phyloP scores from a whole-genome alignment of 768 basidiomycete species.

The Guyanaporus albipodus region DNA sequence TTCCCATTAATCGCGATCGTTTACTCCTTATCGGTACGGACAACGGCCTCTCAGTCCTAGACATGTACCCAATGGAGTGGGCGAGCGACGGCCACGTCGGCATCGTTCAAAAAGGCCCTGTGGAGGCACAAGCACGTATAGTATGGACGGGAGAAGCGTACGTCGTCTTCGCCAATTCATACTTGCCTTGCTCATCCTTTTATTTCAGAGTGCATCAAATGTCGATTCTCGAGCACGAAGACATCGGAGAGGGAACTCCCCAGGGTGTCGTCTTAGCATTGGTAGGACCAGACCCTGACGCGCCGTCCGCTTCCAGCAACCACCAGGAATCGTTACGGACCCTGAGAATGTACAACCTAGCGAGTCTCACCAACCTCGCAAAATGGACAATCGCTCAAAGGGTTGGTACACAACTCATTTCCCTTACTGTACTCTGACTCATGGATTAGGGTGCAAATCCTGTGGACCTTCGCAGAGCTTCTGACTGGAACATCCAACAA shows the following conservation, averaged over 20 bases:
- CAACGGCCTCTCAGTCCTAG: slow-evolving; percentile 74
- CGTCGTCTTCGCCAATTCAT: slow-evolving; percentile 15
- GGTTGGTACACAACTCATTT: slow-evolving; percentile 34
- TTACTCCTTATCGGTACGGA: slow-evolving; percentile 78
- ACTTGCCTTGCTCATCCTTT: neutral
- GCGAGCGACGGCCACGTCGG: slow-evolving; percentile 39
- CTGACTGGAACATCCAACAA: slow-evolving; percentile 49
- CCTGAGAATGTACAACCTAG: slow-evolving; percentile 80
- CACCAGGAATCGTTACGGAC: slow-evolving; percentile 54
- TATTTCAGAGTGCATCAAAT: slow-evolving; percentile 67
- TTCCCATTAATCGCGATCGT: slow-evolving; percentile 63
- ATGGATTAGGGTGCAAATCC: slow-evolving; percentile 50
- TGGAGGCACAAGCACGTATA: slow-evolving; percentile 60
- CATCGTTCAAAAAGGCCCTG: slow-evolving; percentile 53
- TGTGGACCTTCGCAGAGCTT: slow-evolving; percentile 52
- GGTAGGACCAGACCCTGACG: slow-evolving; percentile 59
- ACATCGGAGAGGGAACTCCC: slow-evolving; percentile 52
- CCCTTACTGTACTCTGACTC: slow-evolving; percentile 7
- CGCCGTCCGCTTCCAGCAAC: slow-evolving; percentile 35
- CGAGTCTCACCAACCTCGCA: slow-evolving; percentile 69
- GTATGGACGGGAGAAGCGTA: slow-evolving; percentile 82
- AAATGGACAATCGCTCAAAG: slow-evolving; percentile 70
- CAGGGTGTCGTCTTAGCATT: slow-evolving; percentile 77
- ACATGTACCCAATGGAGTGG: slow-evolving; percentile 79
- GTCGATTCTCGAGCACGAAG: slow-evolving; percentile 62